Evolutionary conservation across 2,329 filamentous ascomycete genomes (phyloP), one percentile per base, ranked within the genome.

Genomic region (Penicillium griseofulvum): DNA sequence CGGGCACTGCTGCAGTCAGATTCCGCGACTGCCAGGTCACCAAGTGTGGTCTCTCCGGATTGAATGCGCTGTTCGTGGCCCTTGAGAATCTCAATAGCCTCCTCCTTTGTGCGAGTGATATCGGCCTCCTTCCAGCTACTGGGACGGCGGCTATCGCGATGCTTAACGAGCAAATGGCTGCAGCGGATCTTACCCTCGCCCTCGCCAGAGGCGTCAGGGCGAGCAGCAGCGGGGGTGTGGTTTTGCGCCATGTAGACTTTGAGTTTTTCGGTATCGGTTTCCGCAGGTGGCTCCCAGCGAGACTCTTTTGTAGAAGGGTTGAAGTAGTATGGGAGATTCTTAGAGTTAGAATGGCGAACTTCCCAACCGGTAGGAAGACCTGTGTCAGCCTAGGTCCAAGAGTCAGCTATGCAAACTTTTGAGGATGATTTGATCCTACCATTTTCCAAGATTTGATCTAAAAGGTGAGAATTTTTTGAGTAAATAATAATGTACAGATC

Each of bases 281-380:
- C 90, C 42, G 84, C 74, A 9, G 94, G 94, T 3, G 94, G 93
- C 72, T 97, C 94, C 94, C 94, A 99, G 77, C 90, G 86, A 60
- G 94, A 97, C 72, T 91, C 86, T 74, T 92, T 93, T 61, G 91
- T 90, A 65, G 78, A 79, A 43, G 88, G 80, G 77, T 97, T 95
- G 87, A 97, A 97, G 81, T 97, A 99, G 82, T 99, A 99, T 36
- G 94, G 94, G 34, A 97, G 88, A 78, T 96, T 96, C 81, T 97
- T 97, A 76, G 91, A 96, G 81, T 97, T 96, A 75, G 91, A 96
- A 79, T 95, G 91, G 74, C 94, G 91, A 71, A 99, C 91, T 79
- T 97, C 94, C 92, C 93, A 97, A 74, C 87, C 86, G 47, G 85
- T 75, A 59, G 92, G 92, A 61, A 97, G 85, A 73, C 93, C 93